Evolutionary conservation across 108 stramenopile species (phyloP), one percentile per base, ranked within the genome.

Genomic region (Pseudonitzschia pungens): DNA sequence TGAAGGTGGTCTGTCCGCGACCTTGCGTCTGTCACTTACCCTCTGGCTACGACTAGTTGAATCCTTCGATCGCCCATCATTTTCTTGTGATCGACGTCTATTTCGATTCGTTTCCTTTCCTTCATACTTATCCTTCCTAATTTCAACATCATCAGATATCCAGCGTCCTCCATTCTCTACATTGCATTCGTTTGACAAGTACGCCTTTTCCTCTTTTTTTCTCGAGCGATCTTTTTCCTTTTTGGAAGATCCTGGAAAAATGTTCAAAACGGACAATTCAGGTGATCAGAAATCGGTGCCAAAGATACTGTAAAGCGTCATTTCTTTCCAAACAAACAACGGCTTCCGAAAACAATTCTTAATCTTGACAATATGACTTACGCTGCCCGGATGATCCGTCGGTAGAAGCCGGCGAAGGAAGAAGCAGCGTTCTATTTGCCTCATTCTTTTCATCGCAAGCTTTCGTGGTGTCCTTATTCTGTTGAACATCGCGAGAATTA

Each of bases 401-500:
- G 5, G 64, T 55, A 50, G 73, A 65, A 31, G 45, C 40, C 33
- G 72, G 78, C 14, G 72, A 78, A 20, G 58, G 42, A 24, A 73
- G 66, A 44, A 73, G 66, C 20, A 63, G 72, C 21, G 64, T 55
- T 42, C 68, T 64, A 29, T 64, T 48, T 29, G 68, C 68, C 44
- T 42, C 45, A 20, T 63, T 28, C 52, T 42, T 26, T 32, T 79
- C 59, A 22, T 73, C 72, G 65, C 68, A 79, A 65, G 12, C 27
- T 15, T 41, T 31, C 28, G 59, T 21, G 28, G 31, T 53, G 5
- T 48, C 42, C 20, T 68, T 56, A 20, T 79, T 58, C 28, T 79
- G 27, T 22, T 73, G 53, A 69, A 73, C 73, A 1, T 76, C 65
- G 9, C 21, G 55, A 32, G 72, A 71, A 69, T 73, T 60, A 72